These are phyloP conservation scores for Botrytis squamosa DNA, from an alignment of 2,329 filamentous ascomycete species.

Conservation along the genomic window DNA sequence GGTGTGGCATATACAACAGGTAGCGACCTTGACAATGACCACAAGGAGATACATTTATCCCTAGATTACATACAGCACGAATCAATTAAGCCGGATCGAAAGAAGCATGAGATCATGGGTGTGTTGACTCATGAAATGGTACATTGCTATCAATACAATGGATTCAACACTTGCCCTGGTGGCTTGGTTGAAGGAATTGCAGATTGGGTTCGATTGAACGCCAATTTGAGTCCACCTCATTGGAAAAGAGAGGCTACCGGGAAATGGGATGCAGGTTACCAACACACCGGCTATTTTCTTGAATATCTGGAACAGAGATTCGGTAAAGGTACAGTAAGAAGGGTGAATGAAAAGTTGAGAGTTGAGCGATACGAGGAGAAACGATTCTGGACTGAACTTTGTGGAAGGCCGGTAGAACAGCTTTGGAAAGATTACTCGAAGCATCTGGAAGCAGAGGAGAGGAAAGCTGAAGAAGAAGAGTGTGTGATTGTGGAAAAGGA, in stretches of 20 bases:
- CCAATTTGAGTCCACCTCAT: slow-evolving; percentile 73
- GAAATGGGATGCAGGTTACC: slow-evolving; percentile 86
- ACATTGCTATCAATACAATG: slow-evolving; percentile 88
- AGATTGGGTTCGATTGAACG: slow-evolving; percentile 83
- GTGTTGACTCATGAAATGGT: slow-evolving; percentile 92
- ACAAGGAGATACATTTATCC: slow-evolving; percentile 92
- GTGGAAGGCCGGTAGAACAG: slow-evolving; percentile 63
- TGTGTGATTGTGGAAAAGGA: slow-evolving; percentile 36
- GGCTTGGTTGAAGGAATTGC: slow-evolving; percentile 89
- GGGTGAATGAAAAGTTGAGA: slow-evolving; percentile 67
- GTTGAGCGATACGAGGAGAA: slow-evolving; percentile 62
- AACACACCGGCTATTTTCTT: slow-evolving; percentile 87
- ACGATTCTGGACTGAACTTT: slow-evolving; percentile 65
- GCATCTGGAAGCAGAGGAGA: slow-evolving; percentile 34
- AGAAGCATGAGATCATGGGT: slow-evolving; percentile 68
- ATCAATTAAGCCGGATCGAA: slow-evolving; percentile 44
- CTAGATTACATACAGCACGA: slow-evolving; percentile 65
- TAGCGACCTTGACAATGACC: slow-evolving; percentile 73
- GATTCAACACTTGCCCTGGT: slow-evolving; percentile 58
- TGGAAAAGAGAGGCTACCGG: slow-evolving; percentile 62
- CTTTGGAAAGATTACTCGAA: slow-evolving; percentile 73
- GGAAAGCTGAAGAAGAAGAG: slow-evolving; percentile 35
- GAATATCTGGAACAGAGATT: slow-evolving; percentile 75
- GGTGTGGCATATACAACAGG: slow-evolving; percentile 91
- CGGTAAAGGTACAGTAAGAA: slow-evolving; percentile 57